These are phyloP conservation scores for Xylariaceae sp. DNA, from an alignment of 2,329 filamentous ascomycete genomes.

Conservation along the genomic window DNA sequence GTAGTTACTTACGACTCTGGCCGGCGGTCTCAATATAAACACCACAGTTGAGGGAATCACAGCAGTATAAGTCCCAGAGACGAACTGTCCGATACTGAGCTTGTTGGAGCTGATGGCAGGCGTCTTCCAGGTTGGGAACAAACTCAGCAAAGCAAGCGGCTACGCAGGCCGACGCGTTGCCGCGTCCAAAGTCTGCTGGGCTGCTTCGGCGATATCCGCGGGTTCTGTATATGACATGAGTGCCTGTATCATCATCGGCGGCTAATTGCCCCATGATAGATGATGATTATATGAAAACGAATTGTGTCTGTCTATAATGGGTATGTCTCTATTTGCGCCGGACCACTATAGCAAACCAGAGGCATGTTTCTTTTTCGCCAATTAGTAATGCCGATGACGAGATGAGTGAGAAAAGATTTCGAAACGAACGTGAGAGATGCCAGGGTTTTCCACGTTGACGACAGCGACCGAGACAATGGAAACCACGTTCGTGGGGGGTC, in stretches of 20 bases:
- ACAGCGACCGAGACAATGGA: slow-evolving; percentile 7
- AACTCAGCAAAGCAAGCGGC: slow-evolving; percentile 22
- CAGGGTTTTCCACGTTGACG: slow-evolving; percentile 15
- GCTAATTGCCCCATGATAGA: slow-evolving; percentile 11
- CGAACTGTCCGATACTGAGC: slow-evolving; percentile 21
- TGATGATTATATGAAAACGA: slow-evolving; percentile 9
- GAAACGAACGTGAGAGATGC: slow-evolving; percentile 23
- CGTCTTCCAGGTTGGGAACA: slow-evolving; percentile 18
- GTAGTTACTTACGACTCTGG: slow-evolving; percentile 41
- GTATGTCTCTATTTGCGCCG: slow-evolving; percentile 17
- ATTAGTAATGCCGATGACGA: no score
- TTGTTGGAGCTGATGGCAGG: slow-evolving; percentile 22
- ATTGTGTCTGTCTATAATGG: slow-evolving; percentile 16
- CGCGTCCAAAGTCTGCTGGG: slow-evolving; percentile 15
- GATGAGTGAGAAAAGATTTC: slow-evolving; percentile 5
- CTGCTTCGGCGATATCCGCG: slow-evolving; percentile 2
- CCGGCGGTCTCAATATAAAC: slow-evolving; percentile 33
- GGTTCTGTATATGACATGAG: slow-evolving; percentile 3
- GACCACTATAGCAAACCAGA: slow-evolving; percentile 18
- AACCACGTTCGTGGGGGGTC: slow-evolving; percentile 12
- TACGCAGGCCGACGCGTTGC: slow-evolving; percentile 21
- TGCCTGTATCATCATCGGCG: neutral
- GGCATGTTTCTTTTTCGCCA: slow-evolving; percentile 27
- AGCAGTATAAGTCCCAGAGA: slow-evolving; percentile 46
- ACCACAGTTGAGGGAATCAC: slow-evolving; percentile 46